phyloP scores from a whole-genome alignment of 139 green algal genomes.

The Haematococcus sp. region DNA sequence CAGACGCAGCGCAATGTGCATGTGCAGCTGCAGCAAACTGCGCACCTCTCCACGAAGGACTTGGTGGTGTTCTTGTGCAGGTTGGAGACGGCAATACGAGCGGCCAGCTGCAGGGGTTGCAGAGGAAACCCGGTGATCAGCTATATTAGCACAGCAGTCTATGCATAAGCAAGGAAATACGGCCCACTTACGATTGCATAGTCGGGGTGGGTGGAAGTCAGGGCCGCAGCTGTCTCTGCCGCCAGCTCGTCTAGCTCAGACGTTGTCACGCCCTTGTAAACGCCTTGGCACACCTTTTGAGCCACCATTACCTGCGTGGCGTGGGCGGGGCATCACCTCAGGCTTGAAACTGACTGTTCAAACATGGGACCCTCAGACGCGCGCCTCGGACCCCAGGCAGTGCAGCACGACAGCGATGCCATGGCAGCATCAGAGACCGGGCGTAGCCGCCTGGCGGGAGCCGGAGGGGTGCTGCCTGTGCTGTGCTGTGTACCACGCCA shows the following conservation, averaged over 20 bases:
- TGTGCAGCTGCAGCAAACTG: neutral
- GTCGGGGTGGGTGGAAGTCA: slow-evolving; percentile 97
- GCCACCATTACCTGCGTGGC: slow-evolving; percentile 86
- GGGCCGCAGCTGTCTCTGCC: slow-evolving; percentile 95
- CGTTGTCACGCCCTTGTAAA: slow-evolving; percentile 97
- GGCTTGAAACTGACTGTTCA: too few relatives aligned
- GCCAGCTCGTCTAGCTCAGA: slow-evolving; percentile 97
- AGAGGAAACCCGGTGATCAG: neutral
- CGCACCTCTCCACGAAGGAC: slow-evolving; percentile 86
- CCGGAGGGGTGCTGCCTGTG: too few relatives aligned
- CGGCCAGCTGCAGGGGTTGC: slow-evolving; percentile 81
- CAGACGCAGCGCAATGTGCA: neutral
- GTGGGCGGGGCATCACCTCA: neutral
- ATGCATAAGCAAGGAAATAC: neutral
- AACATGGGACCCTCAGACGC: too few relatives aligned
- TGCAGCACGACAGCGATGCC: neutral
- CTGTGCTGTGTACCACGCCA: too few relatives aligned
- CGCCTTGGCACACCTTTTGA: slow-evolving; percentile 93
- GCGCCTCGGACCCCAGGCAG: too few relatives aligned
- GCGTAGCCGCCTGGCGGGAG: neutral
- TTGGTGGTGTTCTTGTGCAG: slow-evolving; percentile 99
- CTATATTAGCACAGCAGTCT: neutral
- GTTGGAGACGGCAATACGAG: slow-evolving; percentile 98
- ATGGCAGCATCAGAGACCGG: neutral
- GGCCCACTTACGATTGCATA: slow-evolving; percentile 85